Evolutionary conservation across 2,329 filamentous ascomycete species (phyloP).

Genomic region (Sarocladium strictum): DNA sequence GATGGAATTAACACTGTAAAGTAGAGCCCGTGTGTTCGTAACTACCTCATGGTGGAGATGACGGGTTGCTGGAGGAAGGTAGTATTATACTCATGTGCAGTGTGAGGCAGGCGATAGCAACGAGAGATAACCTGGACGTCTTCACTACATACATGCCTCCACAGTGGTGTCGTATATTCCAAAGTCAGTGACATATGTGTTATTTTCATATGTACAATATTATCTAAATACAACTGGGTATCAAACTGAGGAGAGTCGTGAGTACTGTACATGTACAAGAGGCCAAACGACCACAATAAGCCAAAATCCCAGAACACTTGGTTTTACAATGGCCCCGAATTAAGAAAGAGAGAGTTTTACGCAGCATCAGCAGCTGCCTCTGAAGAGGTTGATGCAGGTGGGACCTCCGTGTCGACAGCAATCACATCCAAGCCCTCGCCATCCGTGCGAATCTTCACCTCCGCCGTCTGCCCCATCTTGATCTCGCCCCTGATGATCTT

Average conservation of each 20-base stretch:
- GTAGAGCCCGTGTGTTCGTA: no score
- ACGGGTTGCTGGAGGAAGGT: no score
- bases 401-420: constrained; percentile 11
- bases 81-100: no score
- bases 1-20: no score
- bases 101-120: no score
- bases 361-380: neutral
- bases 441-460: constrained; percentile 61
- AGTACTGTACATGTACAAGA: neutral
- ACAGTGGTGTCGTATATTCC: no score
- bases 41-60: no score
- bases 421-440: constrained; percentile 50
- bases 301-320: neutral
- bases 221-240: constrained; percentile 1
- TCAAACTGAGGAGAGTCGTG: neutral
- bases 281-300: neutral
- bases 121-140: no score
- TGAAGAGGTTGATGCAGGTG: neutral
- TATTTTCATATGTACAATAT: neutral
- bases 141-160: no score
- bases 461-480: constrained; percentile 66
- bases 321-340: neutral
- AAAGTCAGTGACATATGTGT: no score
- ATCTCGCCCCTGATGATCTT: constrained; percentile 85
- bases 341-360: neutral